phyloP scores from a whole-genome alignment of 805 yeast species.

The Priceomyces carsonii region DNA sequence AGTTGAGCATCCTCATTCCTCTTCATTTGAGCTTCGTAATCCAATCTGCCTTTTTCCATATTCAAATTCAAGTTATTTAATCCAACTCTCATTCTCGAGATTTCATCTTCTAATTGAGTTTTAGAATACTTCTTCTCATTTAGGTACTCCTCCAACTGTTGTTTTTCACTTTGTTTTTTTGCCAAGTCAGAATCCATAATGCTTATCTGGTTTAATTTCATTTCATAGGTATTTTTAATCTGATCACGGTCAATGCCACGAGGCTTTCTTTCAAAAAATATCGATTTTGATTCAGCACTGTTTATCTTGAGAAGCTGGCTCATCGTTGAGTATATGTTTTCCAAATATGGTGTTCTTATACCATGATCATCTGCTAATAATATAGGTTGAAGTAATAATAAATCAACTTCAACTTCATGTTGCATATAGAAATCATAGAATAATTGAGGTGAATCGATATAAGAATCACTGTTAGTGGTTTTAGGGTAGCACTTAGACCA shows the following conservation, averaged over 20 bases:
- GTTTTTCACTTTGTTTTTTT: slow-evolving; percentile 15
- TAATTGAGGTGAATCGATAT: slow-evolving; percentile 53
- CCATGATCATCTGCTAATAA: slow-evolving; percentile 86
- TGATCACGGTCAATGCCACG: slow-evolving; percentile 4
- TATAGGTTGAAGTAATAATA: slow-evolving; percentile 81
- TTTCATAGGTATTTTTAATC: slow-evolving; percentile 15
- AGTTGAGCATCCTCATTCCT: background rate
- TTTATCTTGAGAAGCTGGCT: slow-evolving; percentile 61
- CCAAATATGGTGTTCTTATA: slow-evolving; percentile 87
- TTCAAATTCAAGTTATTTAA: slow-evolving; percentile 16
- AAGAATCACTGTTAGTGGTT: slow-evolving; percentile 24
- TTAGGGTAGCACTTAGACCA: slow-evolving; percentile 51
- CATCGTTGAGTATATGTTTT: slow-evolving; percentile 77
- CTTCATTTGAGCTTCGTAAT: slow-evolving; percentile 3
- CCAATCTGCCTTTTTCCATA: slow-evolving; percentile 15
- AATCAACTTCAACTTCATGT: slow-evolving; percentile 62
- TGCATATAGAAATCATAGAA: slow-evolving; percentile 65
- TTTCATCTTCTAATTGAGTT: slow-evolving; percentile 23
- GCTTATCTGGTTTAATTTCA: slow-evolving; percentile 19
- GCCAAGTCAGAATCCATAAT: slow-evolving; percentile 20
- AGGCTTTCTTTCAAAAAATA: slow-evolving; percentile 30
- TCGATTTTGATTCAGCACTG: slow-evolving; percentile 18
- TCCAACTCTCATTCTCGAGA: slow-evolving; percentile 18
- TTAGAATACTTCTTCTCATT: slow-evolving; percentile 20
- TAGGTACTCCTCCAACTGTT: slow-evolving; percentile 15